A percentile compares a stretch with the other conserved stretches of the same genome.
Conservation (phyloP, 2,329 filamentous ascomycete genomes). For the Aspergillus sp. region DNA sequence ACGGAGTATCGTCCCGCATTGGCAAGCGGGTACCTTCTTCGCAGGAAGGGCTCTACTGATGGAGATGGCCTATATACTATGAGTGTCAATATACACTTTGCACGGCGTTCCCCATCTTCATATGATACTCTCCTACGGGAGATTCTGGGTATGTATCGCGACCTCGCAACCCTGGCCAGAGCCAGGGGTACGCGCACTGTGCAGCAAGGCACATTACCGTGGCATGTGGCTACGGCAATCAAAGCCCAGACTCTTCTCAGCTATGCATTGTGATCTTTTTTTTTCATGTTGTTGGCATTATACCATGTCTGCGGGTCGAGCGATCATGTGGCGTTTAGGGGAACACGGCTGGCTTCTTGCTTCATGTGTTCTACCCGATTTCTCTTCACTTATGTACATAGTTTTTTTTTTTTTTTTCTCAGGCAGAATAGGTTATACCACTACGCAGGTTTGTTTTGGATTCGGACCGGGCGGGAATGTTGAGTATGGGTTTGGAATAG, state of each 20-base stretch:
- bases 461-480: neutral
- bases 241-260: constrained; percentile 46
- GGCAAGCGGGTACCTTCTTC: constrained; percentile 51
- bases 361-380: neutral
- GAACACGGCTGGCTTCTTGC: neutral
- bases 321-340: constrained; percentile 16
- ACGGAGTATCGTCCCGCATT: constrained; percentile 46
- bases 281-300: constrained; percentile 8
- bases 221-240: constrained; percentile 50
- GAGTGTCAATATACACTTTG: constrained; percentile 45
- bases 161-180: constrained; percentile 46
- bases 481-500: neutral
- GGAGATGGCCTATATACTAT: constrained; percentile 45
- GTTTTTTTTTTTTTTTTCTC: constrained; percentile 6
- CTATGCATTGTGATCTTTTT: constrained; percentile 40
- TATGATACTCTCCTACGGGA: constrained; percentile 44
- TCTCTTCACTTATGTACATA: constrained; percentile 18
- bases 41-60: constrained; percentile 44
- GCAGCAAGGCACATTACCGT: constrained; percentile 46
- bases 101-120: constrained; percentile 30
- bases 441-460: neutral
- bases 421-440: constrained; percentile 18
- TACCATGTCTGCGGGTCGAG: constrained; percentile 8
- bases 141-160: constrained; percentile 47
- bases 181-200: constrained; percentile 45